Base-by-base conservation (phyloP, 2,329 filamentous ascomycete species). In the Scedosporium dehoogii region DNA sequence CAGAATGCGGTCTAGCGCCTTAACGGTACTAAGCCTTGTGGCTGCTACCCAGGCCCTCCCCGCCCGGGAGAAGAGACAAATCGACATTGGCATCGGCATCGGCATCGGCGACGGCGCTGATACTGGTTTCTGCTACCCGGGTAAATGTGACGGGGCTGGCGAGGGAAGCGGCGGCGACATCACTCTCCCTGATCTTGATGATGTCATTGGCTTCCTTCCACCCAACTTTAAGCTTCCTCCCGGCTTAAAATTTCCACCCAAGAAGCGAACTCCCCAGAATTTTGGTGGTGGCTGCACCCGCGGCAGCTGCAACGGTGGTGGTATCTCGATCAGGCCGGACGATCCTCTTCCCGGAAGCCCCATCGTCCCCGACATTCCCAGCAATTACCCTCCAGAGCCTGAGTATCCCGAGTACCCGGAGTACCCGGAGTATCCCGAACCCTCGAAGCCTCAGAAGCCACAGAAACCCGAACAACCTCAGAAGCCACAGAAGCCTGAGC, bases 31-130 rank as follows among this genome's bases (percentile, higher is more conserved):
- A 33, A 38, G 58, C 58, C 62, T 63, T 4, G 41, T 48, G 42
- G 62, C 58, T 23, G 58, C 58, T 14, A 27, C 48, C 21, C 56
- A 59, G 21, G 62, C 62, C 58, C 46, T 63, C 62, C 62, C 62
- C 25, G 23, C 33, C 12, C 21, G 16, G 25, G 61, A 62, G 25
- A 59, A 42, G 61, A 18, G 57, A 27, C 61, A 59, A 25, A 46
- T 59, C 27, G 9, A 16, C 10, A 9, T 60, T n/a, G 58, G 58
- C 58, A 14, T 38, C 33, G 33, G 33, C 57, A 25, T 16, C 18
- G 25, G 6, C 57, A 25, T 16, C 18, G 25, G 6, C 33, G 61
- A 59, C 42, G 56, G 14, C 56, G 58, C 33, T 41, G 27, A 23
- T 38, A n/a, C 25, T 41, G 25, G 58, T 60, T 46, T 63, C 58